phyloP scores from a whole-genome alignment of 1,139 yeast genomes.

The Candida dubliniensis region DNA sequence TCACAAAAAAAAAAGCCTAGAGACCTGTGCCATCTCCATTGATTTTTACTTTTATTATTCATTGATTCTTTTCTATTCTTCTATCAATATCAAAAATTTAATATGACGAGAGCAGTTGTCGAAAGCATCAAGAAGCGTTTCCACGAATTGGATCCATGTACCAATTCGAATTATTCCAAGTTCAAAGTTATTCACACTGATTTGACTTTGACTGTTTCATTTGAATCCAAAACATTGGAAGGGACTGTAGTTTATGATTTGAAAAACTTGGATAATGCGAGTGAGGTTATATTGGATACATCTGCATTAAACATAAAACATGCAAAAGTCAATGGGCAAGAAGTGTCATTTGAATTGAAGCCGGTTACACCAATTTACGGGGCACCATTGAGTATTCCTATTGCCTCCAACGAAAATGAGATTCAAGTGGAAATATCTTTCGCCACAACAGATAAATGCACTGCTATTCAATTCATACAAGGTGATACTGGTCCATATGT shows the following conservation, averaged over 20 bases:
- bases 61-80: neutral
- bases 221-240: slow-evolving; percentile 25
- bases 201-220: slow-evolving; percentile 29
- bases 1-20: too few species aligned
- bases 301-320: slow-evolving; percentile 26
- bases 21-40: neutral
- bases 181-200: slow-evolving; percentile 46
- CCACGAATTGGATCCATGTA: slow-evolving; percentile 57
- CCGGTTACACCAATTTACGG: slow-evolving; percentile 32
- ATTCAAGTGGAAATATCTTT: slow-evolving; percentile 23
- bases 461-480: slow-evolving; percentile 41
- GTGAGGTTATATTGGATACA: slow-evolving; percentile 30
- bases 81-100: neutral
- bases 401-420: slow-evolving; percentile 10
- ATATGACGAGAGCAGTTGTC: slow-evolving; percentile 5
- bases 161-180: slow-evolving; percentile 65
- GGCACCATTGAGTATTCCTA: slow-evolving; percentile 28
- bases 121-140: slow-evolving; percentile 12
- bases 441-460: slow-evolving; percentile 36
- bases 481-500: slow-evolving; percentile 41
- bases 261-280: slow-evolving; percentile 11
- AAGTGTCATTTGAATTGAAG: slow-evolving; percentile 19
- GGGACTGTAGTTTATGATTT: slow-evolving; percentile 31
- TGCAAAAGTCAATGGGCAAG: slow-evolving; percentile 24
- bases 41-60: too few species aligned